These are phyloP conservation scores for Vitis labrusca DNA, from an alignment of 164 flowering plant species.

Conservation along the genomic window DNA sequence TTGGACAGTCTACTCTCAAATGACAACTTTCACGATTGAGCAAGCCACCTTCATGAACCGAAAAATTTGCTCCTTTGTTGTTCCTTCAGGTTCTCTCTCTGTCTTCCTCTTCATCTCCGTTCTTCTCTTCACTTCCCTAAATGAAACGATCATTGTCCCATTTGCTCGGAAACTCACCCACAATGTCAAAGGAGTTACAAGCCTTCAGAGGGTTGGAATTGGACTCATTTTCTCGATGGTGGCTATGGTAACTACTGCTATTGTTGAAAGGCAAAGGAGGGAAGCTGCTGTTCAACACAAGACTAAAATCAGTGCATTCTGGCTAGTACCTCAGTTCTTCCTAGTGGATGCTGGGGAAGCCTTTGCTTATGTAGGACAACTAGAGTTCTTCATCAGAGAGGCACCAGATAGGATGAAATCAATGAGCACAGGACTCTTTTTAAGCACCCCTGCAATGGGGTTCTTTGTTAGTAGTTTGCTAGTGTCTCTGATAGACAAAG, in stretches of 20 bases:
- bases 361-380: conserved; percentile 90
- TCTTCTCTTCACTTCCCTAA: conserved; percentile 81
- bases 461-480: conserved; percentile 75
- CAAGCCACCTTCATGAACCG: too few relatives aligned
- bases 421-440: conserved; percentile 92
- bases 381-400: conserved; percentile 88
- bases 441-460: conserved; percentile 79
- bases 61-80: conserved; percentile 32
- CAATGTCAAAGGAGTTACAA: conserved; percentile 61
- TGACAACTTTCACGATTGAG: too few relatives aligned
- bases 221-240: conserved; percentile 64
- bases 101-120: conserved; percentile 71
- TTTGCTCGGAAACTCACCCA: conserved; percentile 65
- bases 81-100: conserved; percentile 79
- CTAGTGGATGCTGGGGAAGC: conserved; percentile 98
- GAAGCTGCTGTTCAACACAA: conserved; percentile 13
- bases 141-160: conserved; percentile 71
- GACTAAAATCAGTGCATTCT: conserved; percentile 63
- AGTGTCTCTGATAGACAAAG: conserved; percentile 67
- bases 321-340: conserved; percentile 87
- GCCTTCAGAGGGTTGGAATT: conserved; percentile 76
- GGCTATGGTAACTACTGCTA: conserved; percentile 75
- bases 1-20: too few relatives aligned
- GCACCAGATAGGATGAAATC: conserved; percentile 96
- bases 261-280: conserved; percentile 60